Percentiles rank a stretch among this genome's conserved stretches.
These are phyloP conservation scores for Hypericum androsaemum DNA, from an alignment of 345 rosid species.

Conservation along the genomic window DNA sequence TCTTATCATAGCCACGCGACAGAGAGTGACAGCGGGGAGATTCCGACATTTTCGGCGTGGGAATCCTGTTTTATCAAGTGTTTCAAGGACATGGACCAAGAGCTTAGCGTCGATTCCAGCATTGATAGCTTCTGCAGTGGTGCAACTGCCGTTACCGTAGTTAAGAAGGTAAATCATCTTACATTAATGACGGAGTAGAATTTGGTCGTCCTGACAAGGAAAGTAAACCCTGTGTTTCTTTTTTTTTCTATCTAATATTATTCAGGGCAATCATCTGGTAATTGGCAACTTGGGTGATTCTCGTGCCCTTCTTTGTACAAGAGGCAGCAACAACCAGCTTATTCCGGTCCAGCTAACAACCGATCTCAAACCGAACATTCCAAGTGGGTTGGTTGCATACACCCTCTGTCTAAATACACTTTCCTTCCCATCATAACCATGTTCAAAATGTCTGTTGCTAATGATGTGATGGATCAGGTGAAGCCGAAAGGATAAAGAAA, in stretches of 20 bases:
- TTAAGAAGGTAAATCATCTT: conserved; percentile 83
- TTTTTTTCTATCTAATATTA: too few species aligned
- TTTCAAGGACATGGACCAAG: conserved; percentile 64
- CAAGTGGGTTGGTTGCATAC: too few species aligned
- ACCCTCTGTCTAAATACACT: too few species aligned
- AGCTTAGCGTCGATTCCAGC: conserved; percentile 42
- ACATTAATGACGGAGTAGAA: too few species aligned
- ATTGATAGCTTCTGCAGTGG: conserved; percentile 86
- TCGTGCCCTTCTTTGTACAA: conserved; percentile 76
- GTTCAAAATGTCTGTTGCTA: background rate
- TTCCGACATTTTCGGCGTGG: conserved; percentile 24
- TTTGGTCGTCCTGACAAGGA: too few species aligned
- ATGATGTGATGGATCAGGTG: conserved; percentile 33
- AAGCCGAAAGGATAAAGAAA: conserved; percentile 66
- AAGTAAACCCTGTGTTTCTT: too few species aligned
- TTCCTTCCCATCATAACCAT: background rate
- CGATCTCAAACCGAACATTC: conserved; percentile 73
- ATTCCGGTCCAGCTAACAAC: conserved; percentile 72
- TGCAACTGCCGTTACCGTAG: conserved; percentile 66
- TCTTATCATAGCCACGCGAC: background rate
- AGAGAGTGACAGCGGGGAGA: background rate
- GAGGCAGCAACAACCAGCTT: conserved; percentile 41
- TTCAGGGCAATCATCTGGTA: conserved; percentile 71
- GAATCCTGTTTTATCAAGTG: conserved; percentile 30
- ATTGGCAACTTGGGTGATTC: conserved; percentile 92